phyloP scores from a whole-genome alignment of 768 basidiomycete genomes.

The Boletus vinaceobasis region DNA sequence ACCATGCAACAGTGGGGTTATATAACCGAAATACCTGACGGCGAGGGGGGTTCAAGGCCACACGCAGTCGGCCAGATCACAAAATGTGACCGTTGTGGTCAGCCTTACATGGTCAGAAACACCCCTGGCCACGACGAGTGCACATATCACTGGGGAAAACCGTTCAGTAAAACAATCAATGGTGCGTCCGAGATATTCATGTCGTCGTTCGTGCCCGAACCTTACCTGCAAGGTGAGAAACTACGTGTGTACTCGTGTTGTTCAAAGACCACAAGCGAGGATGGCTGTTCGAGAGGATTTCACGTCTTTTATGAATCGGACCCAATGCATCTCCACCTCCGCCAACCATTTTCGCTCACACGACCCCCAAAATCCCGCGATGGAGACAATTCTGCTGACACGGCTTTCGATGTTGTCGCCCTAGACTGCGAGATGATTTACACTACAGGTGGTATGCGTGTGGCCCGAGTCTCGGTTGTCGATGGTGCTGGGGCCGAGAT shows the following conservation, averaged over 20 bases:
- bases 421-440: conserved; percentile 98
- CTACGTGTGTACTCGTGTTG: conserved; percentile 78
- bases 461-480: conserved; percentile 88
- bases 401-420: conserved; percentile 72
- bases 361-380: conserved; percentile 16
- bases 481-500: conserved; percentile 70
- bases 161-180: conserved; percentile 55
- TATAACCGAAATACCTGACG: conserved; percentile 62
- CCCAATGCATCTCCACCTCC: conserved; percentile 60
- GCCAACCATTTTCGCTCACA: conserved; percentile 67
- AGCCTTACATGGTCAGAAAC: conserved; percentile 65
- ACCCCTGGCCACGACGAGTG: conserved; percentile 61
- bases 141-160: conserved; percentile 79
- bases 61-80: conserved; percentile 56
- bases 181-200: conserved; percentile 42
- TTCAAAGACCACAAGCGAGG: conserved; percentile 52
- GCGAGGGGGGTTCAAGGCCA: conserved; percentile 61
- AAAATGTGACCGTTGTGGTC: conserved; percentile 78
- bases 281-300: conserved; percentile 72
- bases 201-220: not conserved
- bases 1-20: conserved; percentile 69
- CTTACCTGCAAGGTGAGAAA: conserved; percentile 52
- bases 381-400: conserved; percentile 19
- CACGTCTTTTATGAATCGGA: conserved; percentile 90
- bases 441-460: conserved; percentile 87